Conservation (phyloP, 1,284 basidiomycete genomes). For the Fomitiporia mediterranea region DNA sequence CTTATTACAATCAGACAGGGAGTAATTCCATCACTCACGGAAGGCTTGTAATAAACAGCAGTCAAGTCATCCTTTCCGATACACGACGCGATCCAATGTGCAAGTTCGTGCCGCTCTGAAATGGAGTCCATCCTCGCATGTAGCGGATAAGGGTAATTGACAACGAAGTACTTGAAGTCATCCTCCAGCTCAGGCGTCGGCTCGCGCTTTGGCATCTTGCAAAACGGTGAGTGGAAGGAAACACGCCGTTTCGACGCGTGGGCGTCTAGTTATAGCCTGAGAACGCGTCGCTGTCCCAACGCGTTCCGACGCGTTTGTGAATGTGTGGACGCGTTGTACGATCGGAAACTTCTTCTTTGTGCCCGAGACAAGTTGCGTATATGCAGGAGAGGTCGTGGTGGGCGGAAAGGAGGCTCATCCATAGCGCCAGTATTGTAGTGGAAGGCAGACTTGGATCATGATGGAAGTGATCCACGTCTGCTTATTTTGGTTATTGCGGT, state of each 20-base stretch:
- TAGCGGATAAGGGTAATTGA: conserved; percentile 54
- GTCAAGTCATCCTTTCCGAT: conserved; percentile 44
- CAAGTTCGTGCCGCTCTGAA: conserved; percentile 46
- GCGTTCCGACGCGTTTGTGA: too few species aligned
- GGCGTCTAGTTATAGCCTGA: too few species aligned
- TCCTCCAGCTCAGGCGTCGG: conserved; percentile 52
- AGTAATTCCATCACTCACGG: too few species aligned
- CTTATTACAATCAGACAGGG: too few species aligned
- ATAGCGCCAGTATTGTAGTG: not conserved
- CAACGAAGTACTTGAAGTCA: conserved; percentile 53
- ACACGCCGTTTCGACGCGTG: too few species aligned
- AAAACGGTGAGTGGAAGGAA: not conserved
- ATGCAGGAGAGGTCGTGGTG: not conserved
- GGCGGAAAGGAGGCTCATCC: not conserved
- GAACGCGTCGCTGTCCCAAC: too few species aligned
- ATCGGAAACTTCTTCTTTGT: too few species aligned
- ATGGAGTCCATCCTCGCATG: conserved; percentile 47
- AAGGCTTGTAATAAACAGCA: conserved; percentile 59
- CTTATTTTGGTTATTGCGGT: too few species aligned
- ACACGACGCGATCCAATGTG: conserved; percentile 59
- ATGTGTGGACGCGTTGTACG: not conserved
- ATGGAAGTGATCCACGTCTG: too few species aligned
- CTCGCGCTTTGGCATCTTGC: conserved; percentile 51
- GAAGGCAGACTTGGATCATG: too few species aligned
- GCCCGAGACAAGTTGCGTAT: too few species aligned